Evolutionary conservation across 331 rosid genomes (phyloP).

Genomic region (Quercus lobata): DNA sequence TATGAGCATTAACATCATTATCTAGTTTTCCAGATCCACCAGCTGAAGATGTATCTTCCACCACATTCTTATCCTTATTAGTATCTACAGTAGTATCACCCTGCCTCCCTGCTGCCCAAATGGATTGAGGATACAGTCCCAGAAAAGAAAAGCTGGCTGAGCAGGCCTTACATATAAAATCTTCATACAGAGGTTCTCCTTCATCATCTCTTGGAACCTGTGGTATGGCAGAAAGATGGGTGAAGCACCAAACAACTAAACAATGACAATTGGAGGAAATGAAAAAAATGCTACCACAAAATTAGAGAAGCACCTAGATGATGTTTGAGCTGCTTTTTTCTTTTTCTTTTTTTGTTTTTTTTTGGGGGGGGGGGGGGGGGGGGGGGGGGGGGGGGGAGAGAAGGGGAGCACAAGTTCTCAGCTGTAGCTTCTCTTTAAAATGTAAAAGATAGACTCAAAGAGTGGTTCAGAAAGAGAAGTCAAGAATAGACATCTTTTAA

Average conservation of each 20-base stretch:
- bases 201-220: slow-evolving; percentile 97
- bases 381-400: no score
- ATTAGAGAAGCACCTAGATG: neutral
- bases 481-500: neutral
- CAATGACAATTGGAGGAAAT: neutral
- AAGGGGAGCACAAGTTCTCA: neutral
- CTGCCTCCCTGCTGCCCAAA: slow-evolving; percentile 40
- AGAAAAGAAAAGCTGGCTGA: slow-evolving; percentile 70
- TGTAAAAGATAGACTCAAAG: neutral
- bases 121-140: slow-evolving; percentile 54
- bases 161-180: slow-evolving; percentile 74
- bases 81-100: slow-evolving; percentile 21
- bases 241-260: neutral
- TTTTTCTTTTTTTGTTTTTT: neutral
- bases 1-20: slow-evolving; percentile 22
- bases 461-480: neutral
- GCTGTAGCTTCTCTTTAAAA: neutral
- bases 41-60: slow-evolving; percentile 39
- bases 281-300: neutral
- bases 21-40: slow-evolving; percentile 40
- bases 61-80: slow-evolving; percentile 56
- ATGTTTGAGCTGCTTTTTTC: neutral
- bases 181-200: slow-evolving; percentile 90
- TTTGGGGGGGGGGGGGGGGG: no score
- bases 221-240: slow-evolving; percentile 3